Conservation (phyloP, 192 early-diverging fungal genomes). For the Backusella luteola region DNA sequence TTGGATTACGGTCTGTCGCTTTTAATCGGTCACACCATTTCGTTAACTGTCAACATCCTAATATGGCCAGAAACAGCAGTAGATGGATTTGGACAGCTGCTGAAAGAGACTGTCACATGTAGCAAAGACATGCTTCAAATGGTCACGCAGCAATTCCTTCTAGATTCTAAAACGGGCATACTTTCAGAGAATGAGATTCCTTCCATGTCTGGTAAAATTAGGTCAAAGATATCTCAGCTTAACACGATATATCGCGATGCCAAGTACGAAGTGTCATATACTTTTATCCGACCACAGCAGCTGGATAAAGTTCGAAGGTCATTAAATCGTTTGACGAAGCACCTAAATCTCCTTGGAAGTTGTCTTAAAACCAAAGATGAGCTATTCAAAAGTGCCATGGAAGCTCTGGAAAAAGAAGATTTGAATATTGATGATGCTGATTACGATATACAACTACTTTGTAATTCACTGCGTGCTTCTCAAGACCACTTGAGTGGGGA, state of each 20-base stretch:
- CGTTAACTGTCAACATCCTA: conserved; percentile 38
- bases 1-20: conserved; percentile 38
- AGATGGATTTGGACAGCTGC: conserved; percentile 41
- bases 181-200: conserved; percentile 13
- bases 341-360: conserved; percentile 28
- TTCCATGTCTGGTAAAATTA: conserved; percentile 11
- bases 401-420: background rate
- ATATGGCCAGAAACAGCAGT: conserved; percentile 53
- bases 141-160: conserved; percentile 30
- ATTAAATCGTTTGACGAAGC: conserved; percentile 29
- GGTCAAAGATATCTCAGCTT: conserved; percentile 27
- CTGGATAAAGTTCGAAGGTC: conserved; percentile 17
- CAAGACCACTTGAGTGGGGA: background rate
- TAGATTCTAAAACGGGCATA: conserved; percentile 19
- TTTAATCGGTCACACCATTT: conserved; percentile 41
- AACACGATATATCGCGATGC: conserved; percentile 34
- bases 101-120: conserved; percentile 28
- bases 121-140: conserved; percentile 35
- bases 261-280: conserved; percentile 36
- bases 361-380: conserved; percentile 32
- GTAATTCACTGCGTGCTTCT: background rate
- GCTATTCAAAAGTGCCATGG: conserved; percentile 20
- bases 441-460: background rate
- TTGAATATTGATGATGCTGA: background rate
- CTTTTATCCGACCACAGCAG: conserved; percentile 26